A percentile compares a stretch with the other conserved stretches of the same genome.
phyloP scores from a whole-genome alignment of 805 yeast genomes.

The Pichia thaimueangensis region DNA sequence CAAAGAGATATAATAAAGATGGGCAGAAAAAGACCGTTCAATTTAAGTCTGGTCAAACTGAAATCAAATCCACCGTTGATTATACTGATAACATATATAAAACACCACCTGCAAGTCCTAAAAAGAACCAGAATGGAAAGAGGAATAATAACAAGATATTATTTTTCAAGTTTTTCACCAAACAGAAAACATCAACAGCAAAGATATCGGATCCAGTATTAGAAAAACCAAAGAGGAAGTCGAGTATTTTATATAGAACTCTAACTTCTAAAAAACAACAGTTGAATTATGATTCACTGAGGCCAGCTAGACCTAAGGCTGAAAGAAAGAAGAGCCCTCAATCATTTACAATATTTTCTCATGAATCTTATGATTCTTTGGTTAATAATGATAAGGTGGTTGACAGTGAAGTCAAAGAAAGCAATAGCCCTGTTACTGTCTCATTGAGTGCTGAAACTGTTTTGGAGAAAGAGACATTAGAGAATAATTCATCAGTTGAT shows the following conservation, averaged over 20 bases:
- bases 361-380: not conserved
- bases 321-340: slow-evolving; percentile 5
- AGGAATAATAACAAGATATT: not conserved
- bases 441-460: not conserved
- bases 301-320: slow-evolving; percentile 11
- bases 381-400: no score
- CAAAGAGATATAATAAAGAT: not conserved
- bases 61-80: not conserved
- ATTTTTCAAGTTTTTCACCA: slow-evolving; percentile 7
- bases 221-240: not conserved
- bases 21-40: not conserved
- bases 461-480: not conserved
- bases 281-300: not conserved
- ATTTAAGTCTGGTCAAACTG: not conserved
- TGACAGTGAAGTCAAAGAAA: no score
- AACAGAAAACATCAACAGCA: not conserved
- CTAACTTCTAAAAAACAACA: not conserved
- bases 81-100: not conserved
- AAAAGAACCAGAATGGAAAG: not conserved
- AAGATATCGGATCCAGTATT: not conserved
- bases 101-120: not conserved
- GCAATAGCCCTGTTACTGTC: no score
- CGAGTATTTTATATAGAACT: slow-evolving; percentile 1
- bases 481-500: not conserved
- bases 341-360: slow-evolving; percentile 3